Evolutionary conservation across 768 basidiomycete genomes (phyloP), one percentile per base, ranked within the genome.

Genomic region (Guyanaporus albipodus): DNA sequence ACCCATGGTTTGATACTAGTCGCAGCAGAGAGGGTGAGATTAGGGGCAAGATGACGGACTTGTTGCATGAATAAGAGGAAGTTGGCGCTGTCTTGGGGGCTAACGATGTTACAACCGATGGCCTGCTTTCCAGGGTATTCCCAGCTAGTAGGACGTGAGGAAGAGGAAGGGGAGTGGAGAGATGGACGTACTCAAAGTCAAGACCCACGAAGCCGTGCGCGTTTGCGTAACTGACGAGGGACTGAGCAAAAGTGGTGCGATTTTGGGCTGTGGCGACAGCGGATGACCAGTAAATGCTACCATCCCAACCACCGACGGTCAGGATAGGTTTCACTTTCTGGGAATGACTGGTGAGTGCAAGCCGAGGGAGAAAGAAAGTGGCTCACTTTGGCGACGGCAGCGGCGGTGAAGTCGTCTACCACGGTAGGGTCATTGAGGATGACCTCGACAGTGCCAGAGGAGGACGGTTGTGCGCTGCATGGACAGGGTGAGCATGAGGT

Each of bases 91-190:
- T 96, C 93, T 42, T 76, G 57, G 4, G 74, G 52, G 19, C 78
- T 77, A 37, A 81, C 64, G 6, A 63, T 64, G 68, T 95, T 95
- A 60, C 87, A 88, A 7, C 76, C 74, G 17, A 86, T 75, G 14
- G 90, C 91, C 36, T 69, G 70, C 10, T 68, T 68, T 31, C 73
- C 79, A 29, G 91, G 92, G 61, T 90, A 95, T 63, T 93, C 91
- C 91, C 90, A 92, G 60, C 87, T 88, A 39, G n/a, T 2, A 24
- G 17, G 5, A 1, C 19, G 15, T 57, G 17, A 56, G 46, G 12
- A 39, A 21, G 7, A 31, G 6, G n/a, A 3, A 2, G 6, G 0
- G 27, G 4, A 38, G 35, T 19, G 18, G 38, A 37, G 1, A 17
- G 22, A 11, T 24, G 9, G 5, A 69, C 80, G 32, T 58, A 82